Percentiles rank a stretch among this genome's conserved stretches.
phyloP scores from a whole-genome alignment of 257 asterid species.

The Misopates orontium region DNA sequence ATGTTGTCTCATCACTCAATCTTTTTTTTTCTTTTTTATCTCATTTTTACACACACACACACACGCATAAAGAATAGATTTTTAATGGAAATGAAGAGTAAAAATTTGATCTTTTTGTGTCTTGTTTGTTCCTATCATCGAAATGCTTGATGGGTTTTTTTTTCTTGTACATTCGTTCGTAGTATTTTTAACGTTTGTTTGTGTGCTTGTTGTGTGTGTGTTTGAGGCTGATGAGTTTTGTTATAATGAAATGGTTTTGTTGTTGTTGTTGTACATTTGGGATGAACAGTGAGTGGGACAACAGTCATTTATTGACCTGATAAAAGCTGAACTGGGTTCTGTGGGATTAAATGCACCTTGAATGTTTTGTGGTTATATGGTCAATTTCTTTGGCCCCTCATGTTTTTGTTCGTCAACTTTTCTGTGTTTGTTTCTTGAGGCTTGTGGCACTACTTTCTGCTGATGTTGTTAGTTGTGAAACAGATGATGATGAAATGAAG shows the following conservation, averaged over 20 bases:
- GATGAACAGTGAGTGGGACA: slow-evolving; percentile 23
- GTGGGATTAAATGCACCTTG: slow-evolving; percentile 30
- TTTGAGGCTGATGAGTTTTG: too few relatives aligned
- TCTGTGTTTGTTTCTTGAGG: background rate
- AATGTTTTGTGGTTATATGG: background rate
- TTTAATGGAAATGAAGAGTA: background rate
- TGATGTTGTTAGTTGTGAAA: background rate
- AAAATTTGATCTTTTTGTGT: background rate
- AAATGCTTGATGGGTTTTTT: background rate
- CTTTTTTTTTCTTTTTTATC: background rate
- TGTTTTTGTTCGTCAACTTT: background rate
- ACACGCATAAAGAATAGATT: background rate
- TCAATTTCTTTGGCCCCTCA: background rate
- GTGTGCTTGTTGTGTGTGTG: background rate
- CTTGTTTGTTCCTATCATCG: background rate
- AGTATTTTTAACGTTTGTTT: too few relatives aligned
- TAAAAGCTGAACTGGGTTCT: slow-evolving; percentile 21
- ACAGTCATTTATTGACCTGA: slow-evolving; percentile 35
- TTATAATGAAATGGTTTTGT: slow-evolving; percentile 4
- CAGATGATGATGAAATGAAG: background rate
- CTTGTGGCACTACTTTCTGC: background rate
- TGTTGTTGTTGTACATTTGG: slow-evolving; percentile 13
- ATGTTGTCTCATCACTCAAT: slow-evolving; percentile 28
- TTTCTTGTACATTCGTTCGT: background rate
- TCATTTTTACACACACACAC: slow-evolving; percentile 22